phyloP scores from a whole-genome alignment of 2,329 filamentous ascomycete species.

The Colletotrichum australisinense region DNA sequence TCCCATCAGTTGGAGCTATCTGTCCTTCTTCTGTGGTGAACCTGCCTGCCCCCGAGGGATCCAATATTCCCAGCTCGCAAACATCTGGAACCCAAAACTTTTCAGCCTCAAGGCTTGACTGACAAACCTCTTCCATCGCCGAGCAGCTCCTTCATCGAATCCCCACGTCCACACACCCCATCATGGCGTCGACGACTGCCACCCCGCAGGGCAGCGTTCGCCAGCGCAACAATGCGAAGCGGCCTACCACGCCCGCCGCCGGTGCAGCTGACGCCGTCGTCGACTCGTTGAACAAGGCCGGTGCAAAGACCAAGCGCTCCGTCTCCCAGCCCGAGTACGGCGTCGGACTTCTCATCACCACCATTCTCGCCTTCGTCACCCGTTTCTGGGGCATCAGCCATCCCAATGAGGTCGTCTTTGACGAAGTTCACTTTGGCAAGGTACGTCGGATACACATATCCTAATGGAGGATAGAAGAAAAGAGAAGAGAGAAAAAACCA shows the following conservation, averaged over 20 bases:
- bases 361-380: constrained; percentile 86
- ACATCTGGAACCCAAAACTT: neutral
- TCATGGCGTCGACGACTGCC: constrained; percentile 55
- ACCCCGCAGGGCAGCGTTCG: constrained; percentile 68
- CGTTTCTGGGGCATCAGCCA: constrained; percentile 97
- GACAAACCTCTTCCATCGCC: constrained; percentile 16
- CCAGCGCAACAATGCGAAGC: constrained; percentile 65
- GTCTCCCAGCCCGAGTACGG: constrained; percentile 86
- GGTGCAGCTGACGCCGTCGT: constrained; percentile 57
- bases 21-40: constrained; percentile 31
- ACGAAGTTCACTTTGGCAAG: constrained; percentile 99
- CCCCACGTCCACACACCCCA: constrained; percentile 34
- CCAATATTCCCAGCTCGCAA: constrained; percentile 14
- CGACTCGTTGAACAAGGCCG: constrained; percentile 60
- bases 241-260: constrained; percentile 53
- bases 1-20: constrained; percentile 30
- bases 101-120: constrained; percentile 16
- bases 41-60: neutral
- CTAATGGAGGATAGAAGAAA: neutral
- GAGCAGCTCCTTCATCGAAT: constrained; percentile 29
- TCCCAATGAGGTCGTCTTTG: constrained; percentile 96
- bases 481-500: neutral
- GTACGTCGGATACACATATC: constrained; percentile 60
- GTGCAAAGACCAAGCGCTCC: constrained; percentile 49
- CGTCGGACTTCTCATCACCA: constrained; percentile 81